These are phyloP conservation scores for Haematococcus sp. DNA, from an alignment of 139 green algal species.

Conservation along the genomic window DNA sequence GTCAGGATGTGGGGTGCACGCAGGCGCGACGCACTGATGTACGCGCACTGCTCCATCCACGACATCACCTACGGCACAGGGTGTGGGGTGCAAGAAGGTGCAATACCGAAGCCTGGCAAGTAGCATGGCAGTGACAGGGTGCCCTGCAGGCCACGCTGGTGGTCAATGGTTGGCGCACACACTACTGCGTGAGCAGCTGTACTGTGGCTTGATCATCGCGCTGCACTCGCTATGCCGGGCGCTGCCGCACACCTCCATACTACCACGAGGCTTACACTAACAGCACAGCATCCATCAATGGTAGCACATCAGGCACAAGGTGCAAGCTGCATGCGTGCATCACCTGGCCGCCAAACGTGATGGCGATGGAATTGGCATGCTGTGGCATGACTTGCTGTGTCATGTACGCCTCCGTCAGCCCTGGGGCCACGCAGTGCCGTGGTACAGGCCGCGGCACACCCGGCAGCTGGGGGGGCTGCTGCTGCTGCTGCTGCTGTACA, in stretches of 20 bases:
- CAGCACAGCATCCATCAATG: too few relatives aligned
- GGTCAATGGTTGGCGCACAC: too few relatives aligned
- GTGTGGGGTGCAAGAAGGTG: too few relatives aligned
- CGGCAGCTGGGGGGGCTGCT: not conserved
- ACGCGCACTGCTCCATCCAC: constrained; percentile 81
- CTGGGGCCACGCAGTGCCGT: constrained; percentile 41
- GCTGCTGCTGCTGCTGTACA: not conserved
- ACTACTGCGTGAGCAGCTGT: too few relatives aligned
- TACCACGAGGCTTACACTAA: too few relatives aligned
- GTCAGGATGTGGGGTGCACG: constrained; percentile 64
- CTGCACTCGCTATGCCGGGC: too few relatives aligned
- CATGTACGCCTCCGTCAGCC: constrained; percentile 65
- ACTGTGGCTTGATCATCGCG: too few relatives aligned
- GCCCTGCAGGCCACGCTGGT: too few relatives aligned
- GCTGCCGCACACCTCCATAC: too few relatives aligned
- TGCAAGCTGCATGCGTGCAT: constrained; percentile 10
- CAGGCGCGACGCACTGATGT: constrained; percentile 71
- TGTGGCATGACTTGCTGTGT: constrained; percentile 82
- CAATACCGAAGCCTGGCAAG: too few relatives aligned
- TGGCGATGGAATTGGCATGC: constrained; percentile 77
- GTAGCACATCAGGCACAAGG: too few relatives aligned
- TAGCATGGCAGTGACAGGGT: too few relatives aligned
- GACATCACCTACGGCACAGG: constrained; percentile 40
- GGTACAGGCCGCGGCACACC: not conserved
- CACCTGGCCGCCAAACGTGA: constrained; percentile 83